Conservation (phyloP, 2,329 filamentous ascomycete species). For the Paracorniculantispora psalliotae region DNA sequence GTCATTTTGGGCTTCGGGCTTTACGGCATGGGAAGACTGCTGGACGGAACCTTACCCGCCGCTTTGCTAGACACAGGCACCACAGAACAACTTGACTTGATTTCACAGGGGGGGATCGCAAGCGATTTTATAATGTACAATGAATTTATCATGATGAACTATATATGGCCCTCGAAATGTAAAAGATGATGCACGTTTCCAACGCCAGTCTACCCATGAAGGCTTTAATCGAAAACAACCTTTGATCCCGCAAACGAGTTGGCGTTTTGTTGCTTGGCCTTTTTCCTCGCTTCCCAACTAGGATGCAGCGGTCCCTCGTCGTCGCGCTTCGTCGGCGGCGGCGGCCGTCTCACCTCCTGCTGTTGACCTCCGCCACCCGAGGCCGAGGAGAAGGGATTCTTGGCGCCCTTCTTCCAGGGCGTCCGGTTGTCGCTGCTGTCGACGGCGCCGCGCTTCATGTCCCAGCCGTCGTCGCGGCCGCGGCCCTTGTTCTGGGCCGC, state of each 20-base stretch:
- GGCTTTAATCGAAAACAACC: constrained; percentile 50
- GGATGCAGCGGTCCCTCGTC: constrained; percentile 56
- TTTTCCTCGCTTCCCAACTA: constrained; percentile 60
- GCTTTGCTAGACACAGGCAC: background rate
- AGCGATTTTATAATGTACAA: background rate
- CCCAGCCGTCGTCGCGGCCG: constrained; percentile 50
- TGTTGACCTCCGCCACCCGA: constrained; percentile 14
- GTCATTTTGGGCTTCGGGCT: background rate
- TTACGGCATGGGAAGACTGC: background rate
- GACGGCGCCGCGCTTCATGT: constrained; percentile 51
- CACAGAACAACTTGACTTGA: background rate
- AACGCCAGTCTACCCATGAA: background rate
- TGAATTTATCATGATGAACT: background rate
- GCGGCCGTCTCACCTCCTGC: constrained; percentile 17
- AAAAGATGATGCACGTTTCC: background rate
- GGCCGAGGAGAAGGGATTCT: constrained; percentile 28
- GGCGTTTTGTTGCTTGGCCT: constrained; percentile 53
- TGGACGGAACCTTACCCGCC: constrained; percentile 1
- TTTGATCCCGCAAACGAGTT: constrained; percentile 53
- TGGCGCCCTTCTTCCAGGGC: constrained; percentile 51
- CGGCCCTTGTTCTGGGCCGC: constrained; percentile 26
- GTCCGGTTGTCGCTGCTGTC: constrained; percentile 35
- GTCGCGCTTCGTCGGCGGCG: constrained; percentile 35
- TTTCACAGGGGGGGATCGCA: background rate
- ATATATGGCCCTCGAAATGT: background rate